phyloP scores from a whole-genome alignment of 306 rosid genomes.

The Nissolia schottii region DNA sequence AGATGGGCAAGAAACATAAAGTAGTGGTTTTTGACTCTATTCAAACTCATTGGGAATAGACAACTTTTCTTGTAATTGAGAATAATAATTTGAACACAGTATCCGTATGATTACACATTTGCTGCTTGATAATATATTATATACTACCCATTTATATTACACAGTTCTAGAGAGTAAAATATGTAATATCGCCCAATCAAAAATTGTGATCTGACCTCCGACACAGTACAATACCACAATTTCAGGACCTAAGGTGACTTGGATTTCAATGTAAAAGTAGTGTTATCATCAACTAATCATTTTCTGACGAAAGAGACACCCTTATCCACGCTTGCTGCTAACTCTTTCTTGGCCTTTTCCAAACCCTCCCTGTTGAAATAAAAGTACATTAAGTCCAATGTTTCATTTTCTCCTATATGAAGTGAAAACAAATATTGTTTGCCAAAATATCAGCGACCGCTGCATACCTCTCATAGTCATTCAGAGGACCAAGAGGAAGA shows the following conservation, averaged over 20 bases:
- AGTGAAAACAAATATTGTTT: background rate
- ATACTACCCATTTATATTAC: background rate
- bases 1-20: background rate
- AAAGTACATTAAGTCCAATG: background rate
- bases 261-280: background rate
- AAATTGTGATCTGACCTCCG: constrained; percentile 1
- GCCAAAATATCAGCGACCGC: background rate
- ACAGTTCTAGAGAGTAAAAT: background rate
- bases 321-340: constrained; percentile 61
- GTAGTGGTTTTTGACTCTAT: background rate
- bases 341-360: constrained; percentile 85
- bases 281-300: constrained; percentile 17
- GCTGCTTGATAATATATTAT: background rate
- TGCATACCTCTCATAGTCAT: constrained; percentile 73
- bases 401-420: background rate
- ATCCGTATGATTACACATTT: background rate
- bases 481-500: constrained; percentile 73
- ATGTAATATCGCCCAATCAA: background rate
- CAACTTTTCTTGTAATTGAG: background rate
- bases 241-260: background rate
- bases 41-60: background rate
- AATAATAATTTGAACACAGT: background rate
- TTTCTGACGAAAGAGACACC: constrained; percentile 71
- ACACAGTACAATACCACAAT: constrained; percentile 11
- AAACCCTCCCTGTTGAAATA: constrained; percentile 53